Conservation (phyloP, 257 asterid genomes). For the Euphrasia confusa region DNA sequence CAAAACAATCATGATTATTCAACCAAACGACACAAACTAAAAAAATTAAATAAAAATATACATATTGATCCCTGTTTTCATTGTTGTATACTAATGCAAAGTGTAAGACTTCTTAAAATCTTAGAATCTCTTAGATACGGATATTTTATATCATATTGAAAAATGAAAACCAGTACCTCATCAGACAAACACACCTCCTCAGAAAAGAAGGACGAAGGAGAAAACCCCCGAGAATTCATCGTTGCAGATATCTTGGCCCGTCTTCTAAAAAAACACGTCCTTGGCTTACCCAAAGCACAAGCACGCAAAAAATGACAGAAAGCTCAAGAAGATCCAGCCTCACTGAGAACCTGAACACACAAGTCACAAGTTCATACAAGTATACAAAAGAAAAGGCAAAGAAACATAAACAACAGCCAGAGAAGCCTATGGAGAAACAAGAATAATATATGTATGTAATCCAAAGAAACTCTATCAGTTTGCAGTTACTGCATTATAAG, state of each 20-base stretch:
- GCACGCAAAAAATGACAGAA: slow-evolving; percentile 26
- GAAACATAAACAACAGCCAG: slow-evolving; percentile 16
- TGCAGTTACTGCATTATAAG: slow-evolving; percentile 21
- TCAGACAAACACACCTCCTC: slow-evolving; percentile 55
- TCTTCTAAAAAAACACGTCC: slow-evolving; percentile 26
- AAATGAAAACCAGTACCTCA: slow-evolving; percentile 46
- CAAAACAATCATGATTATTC: slow-evolving; percentile 24
- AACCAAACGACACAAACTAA: slow-evolving; percentile 24
- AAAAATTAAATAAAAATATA: slow-evolving; percentile 1
- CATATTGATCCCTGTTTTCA: neutral
- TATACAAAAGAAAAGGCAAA: slow-evolving; percentile 13
- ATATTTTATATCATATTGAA: slow-evolving; percentile 3
- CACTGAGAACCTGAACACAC: slow-evolving; percentile 36
- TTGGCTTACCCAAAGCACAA: slow-evolving; percentile 32
- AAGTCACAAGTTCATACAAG: slow-evolving; percentile 22
- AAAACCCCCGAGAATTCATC: slow-evolving; percentile 54
- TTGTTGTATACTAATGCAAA: neutral
- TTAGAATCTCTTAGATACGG: neutral
- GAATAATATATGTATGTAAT: neutral
- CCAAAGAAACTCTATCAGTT: neutral
- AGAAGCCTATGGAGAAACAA: slow-evolving; percentile 12
- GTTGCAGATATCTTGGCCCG: slow-evolving; percentile 41
- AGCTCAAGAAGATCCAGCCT: slow-evolving; percentile 30
- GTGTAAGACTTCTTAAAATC: neutral
- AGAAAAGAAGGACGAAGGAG: slow-evolving; percentile 70